phyloP scores from a whole-genome alignment of 345 rosid species.

The Noccaea bulbosa region DNA sequence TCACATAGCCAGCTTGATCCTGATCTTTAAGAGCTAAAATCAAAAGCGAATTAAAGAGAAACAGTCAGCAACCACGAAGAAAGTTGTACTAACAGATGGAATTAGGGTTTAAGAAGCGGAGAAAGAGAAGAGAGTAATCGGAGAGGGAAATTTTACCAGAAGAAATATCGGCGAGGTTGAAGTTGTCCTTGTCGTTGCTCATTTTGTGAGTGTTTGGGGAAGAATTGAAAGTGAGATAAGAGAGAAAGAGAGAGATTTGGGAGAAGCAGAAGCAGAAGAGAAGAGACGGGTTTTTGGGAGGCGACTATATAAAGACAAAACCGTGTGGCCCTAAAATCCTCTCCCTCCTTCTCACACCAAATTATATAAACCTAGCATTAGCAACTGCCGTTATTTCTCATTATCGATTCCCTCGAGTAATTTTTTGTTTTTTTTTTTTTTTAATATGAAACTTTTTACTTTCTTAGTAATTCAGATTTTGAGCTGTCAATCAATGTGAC shows the following conservation, averaged over 20 bases:
- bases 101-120: background rate
- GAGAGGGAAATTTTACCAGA: conserved; percentile 45
- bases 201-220: conserved; percentile 37
- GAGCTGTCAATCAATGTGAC: background rate
- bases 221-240: conserved; percentile 10
- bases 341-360: conserved; percentile 14
- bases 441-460: background rate
- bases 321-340: conserved; percentile 16
- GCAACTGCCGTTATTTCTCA: background rate
- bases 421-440: background rate
- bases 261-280: background rate
- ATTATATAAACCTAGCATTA: conserved; percentile 25
- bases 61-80: background rate
- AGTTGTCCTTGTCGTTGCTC: conserved; percentile 65
- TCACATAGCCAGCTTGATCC: conserved; percentile 67
- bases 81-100: background rate
- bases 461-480: background rate
- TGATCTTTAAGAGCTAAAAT: conserved; percentile 57
- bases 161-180: conserved; percentile 70
- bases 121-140: background rate
- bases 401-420: background rate
- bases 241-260: background rate
- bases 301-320: conserved; percentile 10
- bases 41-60: background rate
- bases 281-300: conserved; percentile 2